These are phyloP conservation scores for Abrus precatorius DNA, from an alignment of 306 rosid species.

Conservation along the genomic window DNA sequence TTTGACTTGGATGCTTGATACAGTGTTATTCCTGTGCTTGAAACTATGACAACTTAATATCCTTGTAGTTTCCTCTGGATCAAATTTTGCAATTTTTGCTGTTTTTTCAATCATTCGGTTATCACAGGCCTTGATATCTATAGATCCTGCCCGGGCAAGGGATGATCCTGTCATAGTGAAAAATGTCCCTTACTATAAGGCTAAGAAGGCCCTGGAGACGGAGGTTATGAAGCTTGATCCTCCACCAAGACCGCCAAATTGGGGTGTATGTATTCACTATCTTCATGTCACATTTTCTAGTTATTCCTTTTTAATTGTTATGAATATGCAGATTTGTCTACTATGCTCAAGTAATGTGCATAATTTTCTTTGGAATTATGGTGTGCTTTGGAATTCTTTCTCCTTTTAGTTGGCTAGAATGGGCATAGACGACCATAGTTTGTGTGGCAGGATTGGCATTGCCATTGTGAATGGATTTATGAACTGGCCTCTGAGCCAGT, in stretches of 20 bases:
- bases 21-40: slow-evolving; percentile 11
- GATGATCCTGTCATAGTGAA: slow-evolving; percentile 89
- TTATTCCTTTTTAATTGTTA: slow-evolving; percentile 30
- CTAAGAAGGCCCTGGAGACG: slow-evolving; percentile 83
- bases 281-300: slow-evolving; percentile 35
- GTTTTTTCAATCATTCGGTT: slow-evolving; percentile 36
- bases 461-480: background rate
- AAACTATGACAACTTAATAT: slow-evolving; percentile 22
- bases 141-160: slow-evolving; percentile 93
- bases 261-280: slow-evolving; percentile 80
- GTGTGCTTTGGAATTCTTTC: slow-evolving; percentile 29
- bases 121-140: slow-evolving; percentile 81
- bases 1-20: slow-evolving; percentile 12
- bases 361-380: slow-evolving; percentile 22
- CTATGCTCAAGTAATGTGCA: slow-evolving; percentile 31
- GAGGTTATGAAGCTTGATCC: slow-evolving; percentile 91
- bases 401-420: slow-evolving; percentile 12
- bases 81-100: slow-evolving; percentile 22
- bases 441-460: slow-evolving; percentile 1
- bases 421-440: background rate
- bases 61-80: background rate
- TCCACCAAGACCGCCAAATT: slow-evolving; percentile 87
- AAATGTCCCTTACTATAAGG: slow-evolving; percentile 85
- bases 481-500: background rate
- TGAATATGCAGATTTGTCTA: slow-evolving; percentile 3